Percentiles rank a stretch among this genome's conserved stretches.
Evolutionary conservation across 2,329 filamentous ascomycete genomes (phyloP).

Genomic region (Keithomyces neogunnii): DNA sequence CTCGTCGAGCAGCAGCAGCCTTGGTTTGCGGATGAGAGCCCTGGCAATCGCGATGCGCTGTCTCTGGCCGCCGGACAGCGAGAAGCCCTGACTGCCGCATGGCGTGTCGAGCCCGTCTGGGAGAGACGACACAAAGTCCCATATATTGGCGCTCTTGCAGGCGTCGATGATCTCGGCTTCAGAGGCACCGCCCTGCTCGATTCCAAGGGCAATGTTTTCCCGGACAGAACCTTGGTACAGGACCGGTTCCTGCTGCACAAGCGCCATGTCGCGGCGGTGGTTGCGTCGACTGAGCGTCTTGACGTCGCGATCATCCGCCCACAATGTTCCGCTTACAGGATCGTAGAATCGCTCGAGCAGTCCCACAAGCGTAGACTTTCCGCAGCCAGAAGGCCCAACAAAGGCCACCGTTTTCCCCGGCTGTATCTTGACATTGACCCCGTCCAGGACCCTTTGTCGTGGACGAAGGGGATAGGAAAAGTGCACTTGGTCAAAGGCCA

Average conservation of each 20-base stretch:
- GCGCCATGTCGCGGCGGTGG: constrained; percentile 42
- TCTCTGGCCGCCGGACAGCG: constrained; percentile 11
- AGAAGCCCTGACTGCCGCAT: constrained; percentile 53
- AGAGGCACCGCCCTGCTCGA: constrained; percentile 10
- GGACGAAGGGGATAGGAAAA: constrained; percentile 53
- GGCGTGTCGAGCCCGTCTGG: constrained; percentile 85
- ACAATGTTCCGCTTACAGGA: constrained; percentile 35
- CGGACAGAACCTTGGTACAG: constrained; percentile 76
- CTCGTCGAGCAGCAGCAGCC: constrained; percentile 90
- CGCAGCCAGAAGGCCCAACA: constrained; percentile 48
- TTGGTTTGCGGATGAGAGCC: constrained; percentile 66
- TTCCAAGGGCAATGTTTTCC: constrained; percentile 57
- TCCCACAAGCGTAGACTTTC: constrained; percentile 53
- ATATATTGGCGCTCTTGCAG: constrained; percentile 38
- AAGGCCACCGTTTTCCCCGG: constrained; percentile 16
- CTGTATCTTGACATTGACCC: constrained; percentile 27
- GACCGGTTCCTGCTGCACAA: constrained; percentile 51
- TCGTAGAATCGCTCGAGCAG: constrained; percentile 39
- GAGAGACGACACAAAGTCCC: constrained; percentile 63
- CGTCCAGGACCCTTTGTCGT: constrained; percentile 26
- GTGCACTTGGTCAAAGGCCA: constrained; percentile 45
- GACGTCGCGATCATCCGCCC: constrained; percentile 34
- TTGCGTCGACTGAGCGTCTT: constrained; percentile 35
- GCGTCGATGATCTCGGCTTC: constrained; percentile 31
- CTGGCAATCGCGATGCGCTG: constrained; percentile 13